phyloP scores from a whole-genome alignment of 1,284 basidiomycete species.

The Pyrrhoderma noxium region DNA sequence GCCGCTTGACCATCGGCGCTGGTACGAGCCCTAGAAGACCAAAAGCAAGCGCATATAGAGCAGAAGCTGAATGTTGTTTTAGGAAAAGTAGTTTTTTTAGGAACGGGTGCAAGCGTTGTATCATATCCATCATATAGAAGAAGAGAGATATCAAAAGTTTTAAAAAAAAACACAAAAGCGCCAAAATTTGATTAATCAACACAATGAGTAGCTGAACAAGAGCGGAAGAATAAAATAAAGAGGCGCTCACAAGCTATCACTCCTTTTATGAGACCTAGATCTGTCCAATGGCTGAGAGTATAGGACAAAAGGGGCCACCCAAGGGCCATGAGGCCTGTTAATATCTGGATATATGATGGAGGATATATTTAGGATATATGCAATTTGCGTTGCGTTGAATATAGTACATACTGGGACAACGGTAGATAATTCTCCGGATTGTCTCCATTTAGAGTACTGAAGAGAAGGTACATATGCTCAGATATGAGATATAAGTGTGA shows the following conservation, averaged over 20 bases:
- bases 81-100: not conserved
- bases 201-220: too few relatives aligned
- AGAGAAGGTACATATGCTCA: conserved; percentile 9
- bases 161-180: too few relatives aligned
- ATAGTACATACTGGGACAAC: conserved; percentile 25
- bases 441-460: conserved; percentile 59
- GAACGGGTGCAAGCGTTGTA: not conserved
- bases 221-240: conserved; percentile 5
- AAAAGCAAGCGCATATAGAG: conserved; percentile 59
- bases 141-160: too few relatives aligned
- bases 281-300: conserved; percentile 57
- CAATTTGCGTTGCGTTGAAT: too few relatives aligned
- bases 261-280: conserved; percentile 55
- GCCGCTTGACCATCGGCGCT: conserved; percentile 31
- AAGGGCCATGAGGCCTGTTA: conserved; percentile 59
- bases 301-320: conserved; percentile 60
- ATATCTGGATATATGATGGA: conserved; percentile 24
- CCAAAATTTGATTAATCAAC: too few relatives aligned
- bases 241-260: conserved; percentile 49
- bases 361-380: not conserved
- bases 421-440: conserved; percentile 28
- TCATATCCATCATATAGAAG: too few relatives aligned
- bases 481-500: not conserved
- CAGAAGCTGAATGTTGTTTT: conserved; percentile 54
- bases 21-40: conserved; percentile 65